Evolutionary conservation across 495 filamentous ascomycete species (phyloP).

Genomic region (Talaromyces proteolyticus): DNA sequence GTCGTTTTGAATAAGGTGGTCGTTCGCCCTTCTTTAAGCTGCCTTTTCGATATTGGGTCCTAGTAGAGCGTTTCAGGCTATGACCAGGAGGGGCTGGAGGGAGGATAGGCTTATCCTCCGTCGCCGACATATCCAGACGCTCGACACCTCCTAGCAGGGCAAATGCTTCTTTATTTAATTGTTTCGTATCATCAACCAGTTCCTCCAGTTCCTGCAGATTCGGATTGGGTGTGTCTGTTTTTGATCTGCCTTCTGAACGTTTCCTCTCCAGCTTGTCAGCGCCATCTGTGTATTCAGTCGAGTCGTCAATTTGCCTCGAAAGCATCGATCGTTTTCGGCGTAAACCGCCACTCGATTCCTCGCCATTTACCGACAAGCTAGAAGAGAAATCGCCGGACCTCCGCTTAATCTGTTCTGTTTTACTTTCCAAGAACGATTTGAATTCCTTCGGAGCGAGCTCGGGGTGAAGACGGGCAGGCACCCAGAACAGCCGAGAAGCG

Average conservation of each 20-base stretch:
- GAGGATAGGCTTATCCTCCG: conserved; percentile 86
- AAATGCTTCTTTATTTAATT: conserved; percentile 31
- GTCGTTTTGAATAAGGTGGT: conserved; percentile 69
- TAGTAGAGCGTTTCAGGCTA: conserved; percentile 80
- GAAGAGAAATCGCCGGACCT: conserved; percentile 66
- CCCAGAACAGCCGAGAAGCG: conserved; percentile 86
- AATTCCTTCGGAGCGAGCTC: conserved; percentile 95
- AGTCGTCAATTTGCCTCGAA: conserved; percentile 80
- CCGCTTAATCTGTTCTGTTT: conserved; percentile 81
- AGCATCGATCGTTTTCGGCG: conserved; percentile 94
- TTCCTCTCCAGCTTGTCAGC: conserved; percentile 78
- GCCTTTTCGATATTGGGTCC: conserved; percentile 86
- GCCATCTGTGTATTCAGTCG: conserved; percentile 75
- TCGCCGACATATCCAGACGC: conserved; percentile 41
- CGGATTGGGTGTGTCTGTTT: conserved; percentile 50
- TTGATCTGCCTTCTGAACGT: conserved; percentile 51
- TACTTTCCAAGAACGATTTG: conserved; percentile 91
- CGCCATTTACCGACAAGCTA: conserved; percentile 55
- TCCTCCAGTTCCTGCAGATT: conserved; percentile 68
- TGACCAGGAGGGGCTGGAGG: conserved; percentile 65
- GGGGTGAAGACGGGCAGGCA: conserved; percentile 88
- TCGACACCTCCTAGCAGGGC: conserved; percentile 29
- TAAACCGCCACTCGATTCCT: conserved; percentile 56
- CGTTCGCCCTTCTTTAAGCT: conserved; percentile 77
- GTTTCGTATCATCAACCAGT: conserved; percentile 75